These are phyloP conservation scores for Quercus variabilis DNA, from an alignment of 306 rosid genomes.

Conservation along the genomic window DNA sequence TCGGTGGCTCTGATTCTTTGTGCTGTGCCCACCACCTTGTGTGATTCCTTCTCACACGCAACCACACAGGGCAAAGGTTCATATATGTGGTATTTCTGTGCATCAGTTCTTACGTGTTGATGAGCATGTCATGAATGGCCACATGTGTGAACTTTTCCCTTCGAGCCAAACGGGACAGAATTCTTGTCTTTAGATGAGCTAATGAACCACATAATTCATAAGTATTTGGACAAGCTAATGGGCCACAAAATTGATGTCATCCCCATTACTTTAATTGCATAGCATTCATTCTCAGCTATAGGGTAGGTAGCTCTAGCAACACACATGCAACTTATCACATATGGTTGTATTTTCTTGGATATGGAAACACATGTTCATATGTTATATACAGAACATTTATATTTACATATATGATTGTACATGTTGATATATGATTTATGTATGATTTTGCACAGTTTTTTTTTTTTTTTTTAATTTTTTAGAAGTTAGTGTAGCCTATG, in stretches of 20 bases:
- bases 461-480: background rate
- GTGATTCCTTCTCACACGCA: slow-evolving; percentile 49
- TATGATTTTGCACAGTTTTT: background rate
- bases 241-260: background rate
- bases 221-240: background rate
- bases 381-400: no score
- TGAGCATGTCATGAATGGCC: background rate
- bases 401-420: no score
- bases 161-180: slow-evolving; percentile 5
- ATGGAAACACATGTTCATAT: no score
- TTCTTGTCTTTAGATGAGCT: slow-evolving; percentile 6
- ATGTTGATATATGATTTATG: no score
- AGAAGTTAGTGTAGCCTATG: background rate
- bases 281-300: background rate
- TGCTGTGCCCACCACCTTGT: slow-evolving; percentile 62
- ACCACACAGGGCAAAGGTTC: slow-evolving; percentile 13
- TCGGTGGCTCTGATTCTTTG: slow-evolving; percentile 44
- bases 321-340: slow-evolving; percentile 3
- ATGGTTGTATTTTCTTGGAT: slow-evolving; percentile 4
- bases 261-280: background rate
- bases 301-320: background rate
- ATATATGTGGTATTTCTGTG: slow-evolving; percentile 5
- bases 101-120: slow-evolving; percentile 3
- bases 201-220: background rate
- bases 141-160: background rate